These are phyloP conservation scores for Wickerhamomyces pijperi DNA, from an alignment of 805 yeast genomes.

Conservation along the genomic window DNA sequence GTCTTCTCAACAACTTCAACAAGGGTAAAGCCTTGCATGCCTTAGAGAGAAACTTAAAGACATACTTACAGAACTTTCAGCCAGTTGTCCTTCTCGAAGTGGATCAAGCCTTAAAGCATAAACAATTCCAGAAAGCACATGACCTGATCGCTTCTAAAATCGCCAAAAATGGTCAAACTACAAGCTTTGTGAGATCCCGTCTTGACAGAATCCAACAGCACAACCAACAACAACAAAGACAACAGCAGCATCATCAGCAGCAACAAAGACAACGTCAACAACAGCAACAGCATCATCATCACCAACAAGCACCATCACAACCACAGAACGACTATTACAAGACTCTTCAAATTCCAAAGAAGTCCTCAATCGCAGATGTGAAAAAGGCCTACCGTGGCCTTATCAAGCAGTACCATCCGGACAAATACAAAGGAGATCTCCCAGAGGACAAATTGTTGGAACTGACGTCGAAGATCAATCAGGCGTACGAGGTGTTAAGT, in stretches of 20 bases:
- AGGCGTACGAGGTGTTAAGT: slow-evolving; percentile 80
- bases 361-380: slow-evolving; percentile 62
- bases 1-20: slow-evolving; percentile 29
- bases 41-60: slow-evolving; percentile 2
- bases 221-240: slow-evolving; percentile 23
- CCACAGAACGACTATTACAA: slow-evolving; percentile 67
- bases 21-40: slow-evolving; percentile 16
- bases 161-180: slow-evolving; percentile 26
- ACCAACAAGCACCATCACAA: slow-evolving; percentile 24
- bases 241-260: slow-evolving; percentile 32
- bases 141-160: slow-evolving; percentile 24
- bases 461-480: slow-evolving; percentile 78
- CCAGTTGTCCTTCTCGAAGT: not conserved
- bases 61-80: not conserved
- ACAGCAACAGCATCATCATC: slow-evolving; percentile 28
- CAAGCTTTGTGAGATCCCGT: slow-evolving; percentile 21
- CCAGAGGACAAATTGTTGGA: slow-evolving; percentile 44
- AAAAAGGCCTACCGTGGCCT: slow-evolving; percentile 72
- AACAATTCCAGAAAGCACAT: slow-evolving; percentile 28
- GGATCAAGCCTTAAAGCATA: slow-evolving; percentile 13
- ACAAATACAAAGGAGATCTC: slow-evolving; percentile 68
- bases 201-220: slow-evolving; percentile 16
- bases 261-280: slow-evolving; percentile 37
- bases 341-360: slow-evolving; percentile 51
- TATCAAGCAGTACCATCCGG: slow-evolving; percentile 84